These are phyloP conservation scores for Xylariomycetidae sp. DNA, from an alignment of 2,329 filamentous ascomycete species.

Conservation along the genomic window DNA sequence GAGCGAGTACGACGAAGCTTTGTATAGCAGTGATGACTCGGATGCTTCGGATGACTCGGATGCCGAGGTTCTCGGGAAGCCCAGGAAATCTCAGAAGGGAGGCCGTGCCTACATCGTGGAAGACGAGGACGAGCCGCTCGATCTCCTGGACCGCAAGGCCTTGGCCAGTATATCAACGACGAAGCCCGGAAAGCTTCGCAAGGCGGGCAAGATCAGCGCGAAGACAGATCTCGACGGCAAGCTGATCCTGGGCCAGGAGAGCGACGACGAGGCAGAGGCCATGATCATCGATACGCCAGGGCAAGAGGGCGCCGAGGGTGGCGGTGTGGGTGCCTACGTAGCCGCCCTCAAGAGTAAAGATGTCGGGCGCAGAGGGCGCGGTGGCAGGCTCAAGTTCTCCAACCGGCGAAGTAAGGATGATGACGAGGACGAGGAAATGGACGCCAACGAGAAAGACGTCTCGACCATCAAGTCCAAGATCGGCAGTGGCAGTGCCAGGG, in stretches of 20 bases:
- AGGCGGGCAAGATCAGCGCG: slow-evolving; percentile 52
- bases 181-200: slow-evolving; percentile 65
- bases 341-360: slow-evolving; percentile 65
- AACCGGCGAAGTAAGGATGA: slow-evolving; percentile 52
- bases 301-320: slow-evolving; percentile 39
- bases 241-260: slow-evolving; percentile 64
- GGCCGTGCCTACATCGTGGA: slow-evolving; percentile 84
- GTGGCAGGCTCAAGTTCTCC: slow-evolving; percentile 67
- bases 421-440: slow-evolving; percentile 48
- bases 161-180: slow-evolving; percentile 92
- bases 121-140: slow-evolving; percentile 89
- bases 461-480: slow-evolving; percentile 48
- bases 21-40: slow-evolving; percentile 74
- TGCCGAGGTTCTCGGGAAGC: slow-evolving; percentile 47
- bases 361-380: slow-evolving; percentile 58
- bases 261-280: slow-evolving; percentile 46
- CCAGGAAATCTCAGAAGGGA: slow-evolving; percentile 48
- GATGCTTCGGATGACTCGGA: slow-evolving; percentile 61
- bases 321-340: slow-evolving; percentile 64
- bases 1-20: slow-evolving; percentile 92
- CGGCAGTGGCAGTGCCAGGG: too few species aligned
- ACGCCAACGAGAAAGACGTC: slow-evolving; percentile 45
- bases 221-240: slow-evolving; percentile 75
- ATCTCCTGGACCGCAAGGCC: slow-evolving; percentile 83
- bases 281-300: slow-evolving; percentile 58